Evolutionary conservation across 345 rosid genomes (phyloP), one percentile per base, ranked within the genome.

Genomic region (Sisymbrium irio): DNA sequence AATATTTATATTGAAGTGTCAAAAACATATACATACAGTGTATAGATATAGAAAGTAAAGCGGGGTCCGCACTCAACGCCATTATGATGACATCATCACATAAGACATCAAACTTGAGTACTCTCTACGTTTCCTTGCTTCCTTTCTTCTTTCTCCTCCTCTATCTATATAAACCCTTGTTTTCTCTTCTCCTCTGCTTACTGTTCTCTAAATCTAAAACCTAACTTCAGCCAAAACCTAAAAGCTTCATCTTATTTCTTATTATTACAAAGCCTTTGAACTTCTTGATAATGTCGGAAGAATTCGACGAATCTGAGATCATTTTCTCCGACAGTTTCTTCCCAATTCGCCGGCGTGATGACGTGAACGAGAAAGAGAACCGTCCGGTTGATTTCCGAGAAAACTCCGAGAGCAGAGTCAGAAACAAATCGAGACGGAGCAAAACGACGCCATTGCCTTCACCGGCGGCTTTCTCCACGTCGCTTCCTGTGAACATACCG

Each of bases 291-390:
- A 71, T 72, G 62, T 82, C 83, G 45, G 80, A 71, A 57, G 85
- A 82, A 62, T 82, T 80, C 66, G 85, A 83, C 47, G 89, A 85
- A 77, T 85, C 89, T 53, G 89, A 85, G 19, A 55, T 83, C 15
- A 33, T 82, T 35, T 82, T 85, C 75, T 65, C 84, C 20, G 82
- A 82, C 28, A 63, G 58, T 45, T 74, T 2, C 57, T 56, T 25
- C 22, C 64, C 72, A 0, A 9, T 30, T 25, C 54, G 39, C 22
- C 67, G 49, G 33, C 25, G 65, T 1, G 68, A 56, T 4, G 72
- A 40, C 18, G 37, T 47, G 7, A 66, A 18, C 44, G 80, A 39
- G 57, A 78, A 73, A 27, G 71, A 40, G 40, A 77, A 71, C 33
- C 67, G 47, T 40, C 76, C 77, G 41, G 67, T 60, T 44, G 69